phyloP scores from a whole-genome alignment of 2,329 filamentous ascomycete species.

The Cladobotryum protrusum region DNA sequence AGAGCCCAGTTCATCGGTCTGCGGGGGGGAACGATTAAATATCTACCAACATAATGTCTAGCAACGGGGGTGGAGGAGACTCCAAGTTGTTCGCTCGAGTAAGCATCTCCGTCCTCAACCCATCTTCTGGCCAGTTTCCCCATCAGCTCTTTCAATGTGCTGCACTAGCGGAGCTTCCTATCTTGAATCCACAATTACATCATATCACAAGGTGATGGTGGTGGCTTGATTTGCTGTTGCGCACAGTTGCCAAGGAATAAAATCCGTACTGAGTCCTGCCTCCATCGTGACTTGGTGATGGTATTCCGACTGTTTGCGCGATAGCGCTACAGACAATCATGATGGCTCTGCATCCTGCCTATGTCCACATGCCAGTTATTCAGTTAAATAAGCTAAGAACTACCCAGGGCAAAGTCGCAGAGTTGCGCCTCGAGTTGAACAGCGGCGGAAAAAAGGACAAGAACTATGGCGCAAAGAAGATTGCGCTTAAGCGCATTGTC shows the following conservation, averaged over 20 bases:
- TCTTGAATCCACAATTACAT: too few species aligned
- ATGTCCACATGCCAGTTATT: slow-evolving; percentile 42
- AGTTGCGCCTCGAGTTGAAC: slow-evolving; percentile 90
- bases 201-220: too few species aligned
- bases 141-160: too few species aligned
- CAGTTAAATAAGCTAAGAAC: slow-evolving; percentile 45
- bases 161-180: too few species aligned
- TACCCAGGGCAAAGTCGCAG: slow-evolving; percentile 94
- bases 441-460: slow-evolving; percentile 97
- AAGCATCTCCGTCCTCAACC: slow-evolving; percentile 30
- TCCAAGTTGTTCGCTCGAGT: slow-evolving; percentile 99
- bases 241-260: too few species aligned
- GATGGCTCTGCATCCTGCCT: slow-evolving; percentile 42
- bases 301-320: background rate
- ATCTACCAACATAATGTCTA: slow-evolving; percentile 39
- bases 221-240: too few species aligned
- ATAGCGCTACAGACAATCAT: background rate
- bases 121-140: too few species aligned
- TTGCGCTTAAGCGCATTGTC: slow-evolving; percentile 97
- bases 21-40: slow-evolving; percentile 9
- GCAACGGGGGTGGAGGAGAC: slow-evolving; percentile 67
- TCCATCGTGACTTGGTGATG: slow-evolving; percentile 1
- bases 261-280: background rate
- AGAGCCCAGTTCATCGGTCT: background rate
- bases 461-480: slow-evolving; percentile 91